Conservation (phyloP, 2,329 filamentous ascomycete species). For the Tolypocladium endophyticum region DNA sequence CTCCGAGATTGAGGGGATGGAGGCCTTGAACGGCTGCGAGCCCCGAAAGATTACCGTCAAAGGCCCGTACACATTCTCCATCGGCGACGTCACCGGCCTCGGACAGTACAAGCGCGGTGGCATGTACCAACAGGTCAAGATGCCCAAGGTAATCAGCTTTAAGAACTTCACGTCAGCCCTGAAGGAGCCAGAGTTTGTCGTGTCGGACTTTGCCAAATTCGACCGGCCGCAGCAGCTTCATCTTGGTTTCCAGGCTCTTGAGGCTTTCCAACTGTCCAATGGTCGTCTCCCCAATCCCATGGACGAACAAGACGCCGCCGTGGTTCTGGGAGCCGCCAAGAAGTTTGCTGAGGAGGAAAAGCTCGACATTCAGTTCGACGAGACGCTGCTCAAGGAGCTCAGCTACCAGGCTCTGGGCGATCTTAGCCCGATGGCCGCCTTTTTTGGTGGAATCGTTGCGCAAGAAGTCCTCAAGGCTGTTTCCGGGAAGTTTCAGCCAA, state of each 20-base stretch:
- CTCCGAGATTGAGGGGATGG: slow-evolving; percentile 86
- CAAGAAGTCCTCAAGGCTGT: slow-evolving; percentile 96
- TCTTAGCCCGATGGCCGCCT: slow-evolving; percentile 81
- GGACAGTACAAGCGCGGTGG: slow-evolving; percentile 84
- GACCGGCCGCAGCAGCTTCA: slow-evolving; percentile 90
- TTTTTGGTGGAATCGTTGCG: slow-evolving; percentile 87
- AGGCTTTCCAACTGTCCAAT: slow-evolving; percentile 69
- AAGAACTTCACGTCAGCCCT: slow-evolving; percentile 68
- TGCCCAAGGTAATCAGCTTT: slow-evolving; percentile 90
- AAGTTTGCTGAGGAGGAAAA: slow-evolving; percentile 64
- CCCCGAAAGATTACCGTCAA: slow-evolving; percentile 90
- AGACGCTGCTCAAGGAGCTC: slow-evolving; percentile 85
- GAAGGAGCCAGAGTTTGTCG: slow-evolving; percentile 77
- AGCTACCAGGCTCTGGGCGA: slow-evolving; percentile 92
- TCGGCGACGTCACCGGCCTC: slow-evolving; percentile 80
- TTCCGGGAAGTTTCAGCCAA: slow-evolving; percentile 95
- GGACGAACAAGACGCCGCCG: slow-evolving; percentile 71
- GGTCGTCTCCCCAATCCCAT: slow-evolving; percentile 71
- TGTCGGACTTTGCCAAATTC: slow-evolving; percentile 97
- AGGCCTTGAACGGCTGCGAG: slow-evolving; percentile 69
- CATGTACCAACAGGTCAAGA: slow-evolving; percentile 92
- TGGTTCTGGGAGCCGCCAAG: slow-evolving; percentile 67
- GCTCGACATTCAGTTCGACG: slow-evolving; percentile 60
- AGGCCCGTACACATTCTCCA: slow-evolving; percentile 94
- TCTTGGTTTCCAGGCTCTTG: slow-evolving; percentile 82